Percentiles rank a stretch among this genome's conserved stretches.
Conservation (phyloP, 805 yeast genomes). For the Debaryomyces hansenii region DNA sequence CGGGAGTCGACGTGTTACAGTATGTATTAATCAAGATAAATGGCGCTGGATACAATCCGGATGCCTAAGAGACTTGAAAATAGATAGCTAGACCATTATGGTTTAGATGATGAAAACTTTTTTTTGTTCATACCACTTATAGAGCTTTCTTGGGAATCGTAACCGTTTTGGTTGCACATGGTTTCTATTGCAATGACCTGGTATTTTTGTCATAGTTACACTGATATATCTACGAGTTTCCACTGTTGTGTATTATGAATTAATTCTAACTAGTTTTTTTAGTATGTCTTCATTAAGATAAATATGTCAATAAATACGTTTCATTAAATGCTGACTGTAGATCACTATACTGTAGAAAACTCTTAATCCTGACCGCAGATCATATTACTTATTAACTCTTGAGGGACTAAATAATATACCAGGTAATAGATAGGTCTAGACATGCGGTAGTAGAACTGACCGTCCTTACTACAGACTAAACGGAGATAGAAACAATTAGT, state of each 20-base stretch:
- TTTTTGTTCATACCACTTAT: slow-evolving; percentile 30
- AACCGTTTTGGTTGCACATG: slow-evolving; percentile 54
- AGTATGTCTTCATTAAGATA: neutral
- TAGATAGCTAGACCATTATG: neutral
- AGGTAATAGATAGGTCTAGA: too few species aligned
- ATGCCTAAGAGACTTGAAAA: neutral
- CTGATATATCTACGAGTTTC: slow-evolving; percentile 43
- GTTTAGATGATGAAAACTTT: slow-evolving; percentile 35
- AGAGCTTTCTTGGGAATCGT: slow-evolving; percentile 38
- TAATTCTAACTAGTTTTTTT: neutral
- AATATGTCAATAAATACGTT: neutral
- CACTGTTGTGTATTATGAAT: neutral
- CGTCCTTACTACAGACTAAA: too few species aligned
- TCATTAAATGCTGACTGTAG: too few species aligned
- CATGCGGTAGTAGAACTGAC: too few species aligned
- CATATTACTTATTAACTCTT: too few species aligned
- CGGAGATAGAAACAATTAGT: neutral
- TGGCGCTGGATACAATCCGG: too few species aligned
- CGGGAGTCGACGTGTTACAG: too few species aligned
- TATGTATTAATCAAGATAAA: too few species aligned
- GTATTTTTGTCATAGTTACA: slow-evolving; percentile 87
- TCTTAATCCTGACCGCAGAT: too few species aligned
- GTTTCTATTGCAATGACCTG: slow-evolving; percentile 54
- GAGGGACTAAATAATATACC: too few species aligned
- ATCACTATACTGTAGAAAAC: too few species aligned